These are phyloP conservation scores for Aspergillus carlsbadensis DNA, from an alignment of 495 filamentous ascomycete genomes.

Conservation along the genomic window DNA sequence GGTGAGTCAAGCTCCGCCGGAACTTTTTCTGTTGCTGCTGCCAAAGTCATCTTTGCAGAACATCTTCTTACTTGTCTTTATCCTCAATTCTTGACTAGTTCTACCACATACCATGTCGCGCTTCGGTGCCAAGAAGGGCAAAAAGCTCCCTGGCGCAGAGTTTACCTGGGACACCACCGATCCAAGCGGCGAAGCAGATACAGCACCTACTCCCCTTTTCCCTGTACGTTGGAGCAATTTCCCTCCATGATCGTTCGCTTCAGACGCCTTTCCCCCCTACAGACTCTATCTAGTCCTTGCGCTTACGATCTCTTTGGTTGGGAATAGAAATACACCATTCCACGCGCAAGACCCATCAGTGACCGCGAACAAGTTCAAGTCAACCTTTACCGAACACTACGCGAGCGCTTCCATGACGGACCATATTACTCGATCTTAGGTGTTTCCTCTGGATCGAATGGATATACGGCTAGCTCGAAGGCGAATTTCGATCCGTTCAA, in stretches of 20 bases:
- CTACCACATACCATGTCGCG: constrained; percentile 33
- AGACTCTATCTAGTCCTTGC: not conserved
- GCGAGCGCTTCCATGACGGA: constrained; percentile 54
- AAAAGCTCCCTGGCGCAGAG: constrained; percentile 40
- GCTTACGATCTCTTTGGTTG: not conserved
- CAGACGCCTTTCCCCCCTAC: not conserved
- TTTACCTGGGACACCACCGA: constrained; percentile 41
- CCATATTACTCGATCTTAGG: constrained; percentile 58
- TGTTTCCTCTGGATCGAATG: constrained; percentile 42
- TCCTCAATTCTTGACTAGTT: not conserved
- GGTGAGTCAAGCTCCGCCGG: constrained; percentile 21
- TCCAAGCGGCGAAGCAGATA: constrained; percentile 38
- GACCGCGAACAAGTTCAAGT: constrained; percentile 39
- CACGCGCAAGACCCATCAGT: constrained; percentile 32
- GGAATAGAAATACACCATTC: constrained; percentile 39
- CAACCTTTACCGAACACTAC: constrained; percentile 46
- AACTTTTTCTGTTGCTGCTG: constrained; percentile 25
- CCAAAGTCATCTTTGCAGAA: not conserved
- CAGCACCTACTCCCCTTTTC: constrained; percentile 43
- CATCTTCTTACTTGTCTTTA: not conserved
- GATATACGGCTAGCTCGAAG: constrained; percentile 28
- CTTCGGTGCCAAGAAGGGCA: constrained; percentile 39
- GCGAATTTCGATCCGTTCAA: constrained; percentile 56
- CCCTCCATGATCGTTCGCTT: not conserved
- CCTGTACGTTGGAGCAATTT: constrained; percentile 32